A percentile compares a stretch with the other conserved stretches of the same genome.
Evolutionary conservation across 202 grass and related monocot species (phyloP).

Genomic region (Zoysia matrella): DNA sequence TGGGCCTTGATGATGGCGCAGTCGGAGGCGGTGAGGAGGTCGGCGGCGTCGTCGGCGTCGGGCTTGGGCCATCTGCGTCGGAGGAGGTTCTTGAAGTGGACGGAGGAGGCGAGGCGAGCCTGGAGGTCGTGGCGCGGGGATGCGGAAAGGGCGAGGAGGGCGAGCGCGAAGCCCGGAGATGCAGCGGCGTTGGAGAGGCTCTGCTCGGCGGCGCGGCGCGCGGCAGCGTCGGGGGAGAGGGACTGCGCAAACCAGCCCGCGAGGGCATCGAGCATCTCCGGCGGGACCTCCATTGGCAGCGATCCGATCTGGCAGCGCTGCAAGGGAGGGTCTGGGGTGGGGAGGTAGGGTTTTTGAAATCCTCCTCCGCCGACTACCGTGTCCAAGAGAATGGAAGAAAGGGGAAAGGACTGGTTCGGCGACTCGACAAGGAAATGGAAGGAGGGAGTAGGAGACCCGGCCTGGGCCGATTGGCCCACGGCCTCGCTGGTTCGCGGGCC

Average conservation of each 20-base stretch:
- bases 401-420: too few relatives aligned
- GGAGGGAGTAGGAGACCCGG: too few relatives aligned
- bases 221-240: constrained; percentile 73
- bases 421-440: too few relatives aligned
- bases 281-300: constrained; percentile 68
- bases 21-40: constrained; percentile 60
- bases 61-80: constrained; percentile 68
- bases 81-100: constrained; percentile 92
- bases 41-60: constrained; percentile 45
- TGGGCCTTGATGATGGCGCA: constrained; percentile 75
- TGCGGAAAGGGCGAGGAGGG: constrained; percentile 64
- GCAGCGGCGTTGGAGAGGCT: constrained; percentile 56
- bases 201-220: constrained; percentile 76
- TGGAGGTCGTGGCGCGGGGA: constrained; percentile 59
- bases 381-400: not conserved
- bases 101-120: constrained; percentile 66
- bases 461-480: too few relatives aligned
- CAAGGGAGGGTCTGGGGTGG: constrained; percentile 27
- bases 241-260: constrained; percentile 81
- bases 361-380: too few relatives aligned
- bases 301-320: constrained; percentile 33
- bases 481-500: too few relatives aligned
- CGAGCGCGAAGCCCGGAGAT: constrained; percentile 64
- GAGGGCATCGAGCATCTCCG: constrained; percentile 78
- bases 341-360: constrained; percentile 59